These are phyloP conservation scores for Neonectria ditissima DNA, from an alignment of 2,329 filamentous ascomycete species.

Conservation along the genomic window DNA sequence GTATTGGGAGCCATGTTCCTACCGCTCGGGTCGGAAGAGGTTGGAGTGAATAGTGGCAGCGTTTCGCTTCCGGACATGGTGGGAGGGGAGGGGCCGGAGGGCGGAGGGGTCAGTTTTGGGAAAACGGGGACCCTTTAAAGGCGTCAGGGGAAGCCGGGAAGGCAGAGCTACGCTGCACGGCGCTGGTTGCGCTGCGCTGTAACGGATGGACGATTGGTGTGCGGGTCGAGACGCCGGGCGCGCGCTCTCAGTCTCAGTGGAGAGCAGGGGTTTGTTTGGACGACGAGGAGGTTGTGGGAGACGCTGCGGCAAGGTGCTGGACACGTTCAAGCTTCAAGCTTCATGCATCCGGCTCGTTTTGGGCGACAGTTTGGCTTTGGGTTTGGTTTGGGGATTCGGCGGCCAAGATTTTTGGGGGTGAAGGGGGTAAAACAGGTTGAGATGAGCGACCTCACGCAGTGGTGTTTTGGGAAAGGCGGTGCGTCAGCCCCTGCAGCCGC, in stretches of 20 bases:
- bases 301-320: background rate
- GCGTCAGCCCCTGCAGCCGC: constrained; percentile 27
- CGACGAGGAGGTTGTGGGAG: background rate
- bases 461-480: constrained; percentile 29
- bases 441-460: constrained; percentile 21
- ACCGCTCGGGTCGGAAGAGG: constrained; percentile 42
- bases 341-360: constrained; percentile 8
- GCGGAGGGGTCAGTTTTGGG: constrained; percentile 35
- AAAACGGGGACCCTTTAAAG: constrained; percentile 39
- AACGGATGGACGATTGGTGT: background rate
- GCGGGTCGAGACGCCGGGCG: background rate
- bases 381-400: background rate
- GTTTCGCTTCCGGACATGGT: constrained; percentile 49
- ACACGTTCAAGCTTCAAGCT: background rate
- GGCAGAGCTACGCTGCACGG: constrained; percentile 4
- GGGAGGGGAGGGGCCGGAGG: constrained; percentile 41
- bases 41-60: constrained; percentile 48
- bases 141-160: constrained; percentile 7
- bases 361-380: background rate
- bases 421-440: constrained; percentile 26
- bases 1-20: constrained; percentile 51
- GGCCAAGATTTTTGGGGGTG: constrained; percentile 13
- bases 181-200: constrained; percentile 7
- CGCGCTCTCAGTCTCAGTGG: background rate
- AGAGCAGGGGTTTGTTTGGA: background rate